Evolutionary conservation across 2,329 filamentous ascomycete genomes (phyloP).

Genomic region (Curvularia verruculosa): DNA sequence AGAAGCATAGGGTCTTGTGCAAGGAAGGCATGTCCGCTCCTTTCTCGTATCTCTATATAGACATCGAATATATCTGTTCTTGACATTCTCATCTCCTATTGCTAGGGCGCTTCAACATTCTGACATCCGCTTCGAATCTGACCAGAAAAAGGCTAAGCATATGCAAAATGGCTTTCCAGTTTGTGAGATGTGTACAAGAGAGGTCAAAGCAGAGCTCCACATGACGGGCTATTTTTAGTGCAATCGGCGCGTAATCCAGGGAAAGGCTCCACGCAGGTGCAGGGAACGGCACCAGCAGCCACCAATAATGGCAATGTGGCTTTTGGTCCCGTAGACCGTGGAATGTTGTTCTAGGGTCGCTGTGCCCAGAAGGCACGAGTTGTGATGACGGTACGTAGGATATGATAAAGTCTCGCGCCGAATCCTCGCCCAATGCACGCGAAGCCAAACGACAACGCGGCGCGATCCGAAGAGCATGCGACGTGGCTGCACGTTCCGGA

Average conservation of each 20-base stretch:
- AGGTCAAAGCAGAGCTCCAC: background rate
- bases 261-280: slow-evolving; percentile 1
- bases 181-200: slow-evolving; percentile 2
- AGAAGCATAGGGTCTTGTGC: background rate
- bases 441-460: background rate
- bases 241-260: slow-evolving; percentile 10
- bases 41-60: slow-evolving; percentile 5
- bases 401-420: slow-evolving; percentile 1
- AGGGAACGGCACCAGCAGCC: slow-evolving; percentile 11
- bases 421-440: background rate
- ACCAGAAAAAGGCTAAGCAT: background rate
- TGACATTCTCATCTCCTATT: slow-evolving; percentile 12
- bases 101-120: background rate
- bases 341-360: background rate
- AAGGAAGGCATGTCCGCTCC: slow-evolving; percentile 13
- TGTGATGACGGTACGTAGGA: background rate
- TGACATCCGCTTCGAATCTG: background rate
- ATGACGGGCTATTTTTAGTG: slow-evolving; percentile 23
- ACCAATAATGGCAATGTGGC: slow-evolving; percentile 9
- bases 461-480: background rate
- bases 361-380: background rate
- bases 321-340: slow-evolving; percentile 1
- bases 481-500: background rate
- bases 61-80: background rate
- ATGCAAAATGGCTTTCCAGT: background rate